Evolutionary conservation across 495 filamentous ascomycete genomes (phyloP), one percentile per base, ranked within the genome.

Genomic region (Xylona heveae): DNA sequence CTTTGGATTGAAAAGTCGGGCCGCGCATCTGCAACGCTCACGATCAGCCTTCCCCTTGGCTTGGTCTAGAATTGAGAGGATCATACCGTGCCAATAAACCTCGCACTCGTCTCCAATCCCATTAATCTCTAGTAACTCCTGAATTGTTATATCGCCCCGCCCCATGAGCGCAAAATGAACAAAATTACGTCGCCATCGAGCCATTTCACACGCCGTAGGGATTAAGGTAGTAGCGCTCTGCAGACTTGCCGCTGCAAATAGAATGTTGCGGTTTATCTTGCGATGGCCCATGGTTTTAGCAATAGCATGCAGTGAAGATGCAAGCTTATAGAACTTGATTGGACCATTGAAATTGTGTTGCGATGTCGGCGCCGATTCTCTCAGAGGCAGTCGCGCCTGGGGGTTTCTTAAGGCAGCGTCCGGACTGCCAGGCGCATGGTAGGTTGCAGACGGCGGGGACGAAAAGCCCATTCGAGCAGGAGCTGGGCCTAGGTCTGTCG

Each of bases 181-280:
- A 31, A 61, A 58, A 35, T 58, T 73, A 44, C 60, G 54, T 32
- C 60, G 46, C 47, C 59, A 59, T 17, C 40, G 38, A 6, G 55
- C 62, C 69, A 74, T 74, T 39, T 65, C 55, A 37, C 69, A 74
- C 0, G 65, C 64, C 44, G 70, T 50, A 2, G 69, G 69, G n/a
- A 74, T 42, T 13, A 74, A 42, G 18, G 51, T 45, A 0, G 64
- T 49, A 2, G 58, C 59, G 36, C 68, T 72, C 39, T 63, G 52
- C 26, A 71, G 49, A 24, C 52, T 68, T 0, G 67, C 62, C 0
- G 64, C 55, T 4, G 62, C 64, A 38, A 72, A 73, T 4, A 74
- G 42, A 0, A 74, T 50, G 37, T 71, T 70, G 24, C 54, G 59
- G 35, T 71, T 71, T 3, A 21, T 37, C 9, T 9, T 3, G 15